These are phyloP conservation scores for Tephrocybe sp. DNA, from an alignment of 768 basidiomycete genomes.

Conservation along the genomic window DNA sequence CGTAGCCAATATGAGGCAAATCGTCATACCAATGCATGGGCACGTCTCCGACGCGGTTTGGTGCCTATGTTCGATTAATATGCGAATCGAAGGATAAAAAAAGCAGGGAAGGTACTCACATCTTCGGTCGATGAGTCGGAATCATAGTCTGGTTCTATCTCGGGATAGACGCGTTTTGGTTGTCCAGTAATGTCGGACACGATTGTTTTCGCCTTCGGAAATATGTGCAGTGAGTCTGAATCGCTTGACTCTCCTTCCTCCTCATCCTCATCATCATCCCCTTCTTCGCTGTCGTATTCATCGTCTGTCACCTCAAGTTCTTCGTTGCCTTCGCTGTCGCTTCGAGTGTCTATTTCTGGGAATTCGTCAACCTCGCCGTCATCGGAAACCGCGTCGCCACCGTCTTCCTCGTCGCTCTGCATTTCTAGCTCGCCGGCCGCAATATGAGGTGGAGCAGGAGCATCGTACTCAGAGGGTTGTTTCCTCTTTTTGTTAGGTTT, in stretches of 20 bases:
- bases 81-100: conserved; percentile 6
- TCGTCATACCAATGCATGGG: conserved; percentile 99
- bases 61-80: conserved; percentile 51
- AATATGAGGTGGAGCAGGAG: conserved; percentile 28
- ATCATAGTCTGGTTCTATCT: conserved; percentile 88
- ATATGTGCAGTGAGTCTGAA: conserved; percentile 45
- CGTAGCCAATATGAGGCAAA: conserved; percentile 97
- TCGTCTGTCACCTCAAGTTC: conserved; percentile 31
- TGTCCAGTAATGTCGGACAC: conserved; percentile 83
- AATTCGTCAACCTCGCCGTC: conserved; percentile 69
- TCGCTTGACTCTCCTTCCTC: conserved; percentile 38
- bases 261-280: conserved; percentile 36
- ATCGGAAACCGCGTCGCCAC: conserved; percentile 44
- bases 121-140: conserved; percentile 92
- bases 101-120: conserved; percentile 41
- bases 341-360: conserved; percentile 60
- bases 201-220: conserved; percentile 65
- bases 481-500: conserved; percentile 59
- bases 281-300: conserved; percentile 39
- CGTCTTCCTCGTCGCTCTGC: conserved; percentile 69
- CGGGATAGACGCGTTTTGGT: conserved; percentile 78
- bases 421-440: conserved; percentile 59
- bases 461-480: conserved; percentile 40
- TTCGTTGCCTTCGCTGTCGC: conserved; percentile 51
- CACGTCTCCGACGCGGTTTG: conserved; percentile 93